Base-by-base conservation (phyloP, 2,329 filamentous ascomycete genomes). In the Neurospora sp. region DNA sequence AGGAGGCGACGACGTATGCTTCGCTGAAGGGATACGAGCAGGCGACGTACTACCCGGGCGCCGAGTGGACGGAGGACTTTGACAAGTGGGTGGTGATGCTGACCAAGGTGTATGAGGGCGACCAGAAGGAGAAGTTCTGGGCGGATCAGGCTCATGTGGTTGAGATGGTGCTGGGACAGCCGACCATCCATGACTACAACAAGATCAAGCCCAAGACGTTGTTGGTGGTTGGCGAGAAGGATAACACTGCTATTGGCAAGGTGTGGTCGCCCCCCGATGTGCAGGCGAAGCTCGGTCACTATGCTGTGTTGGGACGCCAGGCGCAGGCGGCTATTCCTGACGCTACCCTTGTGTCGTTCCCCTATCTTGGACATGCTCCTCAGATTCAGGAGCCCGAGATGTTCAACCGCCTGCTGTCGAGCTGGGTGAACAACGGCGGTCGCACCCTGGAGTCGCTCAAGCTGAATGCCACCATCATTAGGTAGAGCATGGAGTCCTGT, bases 61-160 rank as follows among this genome's bases (percentile, higher is more conserved):
- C 80, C 23, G 52, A 62, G 23, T 87, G 85, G 86, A 76, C 80
- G 52, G 74, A 79, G 1, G 78, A 79, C 10, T 88, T 87, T 76
- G 84, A 86, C 72, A 77, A 81, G 13, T 87, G 85, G 85, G 85
- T 86, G 67, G 80, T 82, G 62, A 87, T 87, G 86, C 80, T 86
- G 17, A 79, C 82, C 70, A 82, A 83, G 69, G 80, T 87, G 68
- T 87, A 87, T 78, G 73, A 80, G 68, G 82, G 84, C 7, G 78
- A 79, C 38, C 71, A 81, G 72, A 81, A 80, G 39, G 75, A 78
- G 33, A 77, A 78, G 40, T 87, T 83, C 71, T 78, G 83, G 17
- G 82, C 77, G 68, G 81, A 83, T 73, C 83, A 84, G 78, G 85
- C 85, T 23, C 81, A 81, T 62, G 80, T 83, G 17, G 84, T 84